Base-by-base conservation (phyloP, 371 early-diverging fungal genomes). In the Mucor mucedo region DNA sequence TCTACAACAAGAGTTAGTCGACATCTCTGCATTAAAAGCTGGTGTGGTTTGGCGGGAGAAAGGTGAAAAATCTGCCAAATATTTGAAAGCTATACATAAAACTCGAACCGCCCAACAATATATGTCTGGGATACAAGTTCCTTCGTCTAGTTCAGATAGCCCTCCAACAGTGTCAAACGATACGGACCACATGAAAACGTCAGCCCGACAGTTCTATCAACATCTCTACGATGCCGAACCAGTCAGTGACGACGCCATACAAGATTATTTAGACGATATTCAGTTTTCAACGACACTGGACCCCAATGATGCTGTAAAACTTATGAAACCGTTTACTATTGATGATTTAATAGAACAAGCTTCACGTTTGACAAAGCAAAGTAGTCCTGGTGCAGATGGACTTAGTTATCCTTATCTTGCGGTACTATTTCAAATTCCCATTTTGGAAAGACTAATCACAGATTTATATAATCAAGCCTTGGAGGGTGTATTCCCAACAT, bases 391-490 rank as follows among this genome's bases (percentile, higher is more conserved):
- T 8, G 3, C 32, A 2, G 55, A 62, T 55, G 47, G 62, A 5
- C 13, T 42, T 1, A 10, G 41, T 8, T 52, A 60, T 13, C 45
- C 42, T 1, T 48, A 50, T 14, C 29, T 49, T 13, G 10, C 6
- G 14, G 13, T 59, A 10, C 52, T 52, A 10, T 52, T 59, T 7
- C 4, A 35, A 2, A 59, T 39, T 2, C 33, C 40, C 6, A 3
- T 6, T 3, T 9, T 49, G 2, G 3, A 13, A 21, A 21, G 4
- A 2, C 28, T 39, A 10, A 7, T 39, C 4, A 2, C 75, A 0
- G 52, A 68, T 13, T 63, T 68, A 47, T 59, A 52, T 21, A 65
- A 58, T 38, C 41, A 47, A 4, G 65, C 65, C 0, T 32, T 65
- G 3, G 11, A 13, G 2, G 53, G 47, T 16, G 14, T 27, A 1